phyloP scores from a whole-genome alignment of 352 stramenopile genomes.

The Globisporangium iwayamae region DNA sequence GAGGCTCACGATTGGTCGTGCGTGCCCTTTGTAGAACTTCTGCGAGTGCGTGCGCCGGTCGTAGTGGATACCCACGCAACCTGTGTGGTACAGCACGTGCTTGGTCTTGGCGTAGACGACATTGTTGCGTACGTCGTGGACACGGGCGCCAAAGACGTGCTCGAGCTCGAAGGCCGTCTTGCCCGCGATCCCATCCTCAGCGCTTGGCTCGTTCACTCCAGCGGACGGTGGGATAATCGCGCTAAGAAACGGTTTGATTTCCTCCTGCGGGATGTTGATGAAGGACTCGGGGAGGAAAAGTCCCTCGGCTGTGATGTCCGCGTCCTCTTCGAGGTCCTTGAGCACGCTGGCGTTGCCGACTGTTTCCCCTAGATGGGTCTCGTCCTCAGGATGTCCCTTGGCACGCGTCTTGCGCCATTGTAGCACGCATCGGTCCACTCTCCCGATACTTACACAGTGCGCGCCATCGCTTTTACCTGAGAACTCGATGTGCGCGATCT shows the following conservation, averaged over 20 bases:
- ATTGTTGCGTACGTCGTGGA: conserved; percentile 59
- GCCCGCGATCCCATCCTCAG: conserved; percentile 32
- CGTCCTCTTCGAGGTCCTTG: conserved; percentile 55
- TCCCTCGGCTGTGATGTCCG: conserved; percentile 46
- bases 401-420: conserved; percentile 60
- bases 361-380: not conserved
- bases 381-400: not conserved
- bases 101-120: conserved; percentile 61
- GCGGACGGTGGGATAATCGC: conserved; percentile 50
- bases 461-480: conserved; percentile 29
- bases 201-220: conserved; percentile 29
- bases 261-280: conserved; percentile 41
- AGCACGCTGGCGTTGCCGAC: conserved; percentile 22
- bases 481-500: conserved; percentile 45
- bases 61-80: conserved; percentile 64
- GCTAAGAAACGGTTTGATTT: conserved; percentile 68
- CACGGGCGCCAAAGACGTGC: conserved; percentile 59
- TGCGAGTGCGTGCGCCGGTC: conserved; percentile 67
- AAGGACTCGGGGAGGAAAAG: conserved; percentile 57
- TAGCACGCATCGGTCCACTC: conserved; percentile 55
- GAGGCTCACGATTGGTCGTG: conserved; percentile 55
- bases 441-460: conserved; percentile 58
- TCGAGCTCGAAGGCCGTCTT: conserved; percentile 52
- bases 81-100: conserved; percentile 57
- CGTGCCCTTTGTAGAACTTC: conserved; percentile 61